phyloP scores from a whole-genome alignment of 1,284 basidiomycete genomes.

The Mycosarcoma maydis region DNA sequence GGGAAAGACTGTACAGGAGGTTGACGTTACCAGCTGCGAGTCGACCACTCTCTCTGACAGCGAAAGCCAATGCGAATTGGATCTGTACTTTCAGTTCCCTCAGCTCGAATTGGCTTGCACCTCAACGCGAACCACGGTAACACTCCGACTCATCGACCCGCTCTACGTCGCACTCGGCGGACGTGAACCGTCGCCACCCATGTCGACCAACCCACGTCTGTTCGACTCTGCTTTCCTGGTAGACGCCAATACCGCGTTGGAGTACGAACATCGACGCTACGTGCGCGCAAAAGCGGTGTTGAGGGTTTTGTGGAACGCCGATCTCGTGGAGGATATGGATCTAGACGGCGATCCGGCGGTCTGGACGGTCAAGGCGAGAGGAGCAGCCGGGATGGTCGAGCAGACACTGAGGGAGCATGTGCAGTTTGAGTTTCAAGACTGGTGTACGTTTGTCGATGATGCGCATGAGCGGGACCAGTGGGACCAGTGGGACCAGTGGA shows the following conservation, averaged over 20 bases:
- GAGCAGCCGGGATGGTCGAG: background rate
- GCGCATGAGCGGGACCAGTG: no score
- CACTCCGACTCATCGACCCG: slow-evolving; percentile 31
- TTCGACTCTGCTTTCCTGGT: slow-evolving; percentile 28
- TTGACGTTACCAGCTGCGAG: background rate
- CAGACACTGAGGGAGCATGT: background rate
- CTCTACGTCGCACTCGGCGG: slow-evolving; percentile 22
- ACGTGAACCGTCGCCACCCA: slow-evolving; percentile 4
- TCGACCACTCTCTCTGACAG: background rate
- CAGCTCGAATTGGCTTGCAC: background rate
- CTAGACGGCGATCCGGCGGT: background rate
- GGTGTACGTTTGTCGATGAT: slow-evolving; percentile 4
- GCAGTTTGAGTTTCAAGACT: background rate
- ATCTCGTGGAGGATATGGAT: slow-evolving; percentile 8
- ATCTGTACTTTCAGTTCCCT: slow-evolving; percentile 25
- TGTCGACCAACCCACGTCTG: slow-evolving; percentile 1
- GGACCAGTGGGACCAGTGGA: no score
- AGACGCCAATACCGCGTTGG: slow-evolving; percentile 15
- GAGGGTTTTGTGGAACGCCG: slow-evolving; percentile 14
- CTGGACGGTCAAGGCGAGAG: slow-evolving; percentile 9
- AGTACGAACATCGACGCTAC: slow-evolving; percentile 33
- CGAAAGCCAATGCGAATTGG: background rate
- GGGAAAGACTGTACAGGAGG: background rate
- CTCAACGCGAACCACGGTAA: background rate
- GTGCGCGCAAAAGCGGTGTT: slow-evolving; percentile 26